These are phyloP conservation scores for Chaetothyriales sp. DNA, from an alignment of 2,329 filamentous ascomycete genomes.

Conservation along the genomic window DNA sequence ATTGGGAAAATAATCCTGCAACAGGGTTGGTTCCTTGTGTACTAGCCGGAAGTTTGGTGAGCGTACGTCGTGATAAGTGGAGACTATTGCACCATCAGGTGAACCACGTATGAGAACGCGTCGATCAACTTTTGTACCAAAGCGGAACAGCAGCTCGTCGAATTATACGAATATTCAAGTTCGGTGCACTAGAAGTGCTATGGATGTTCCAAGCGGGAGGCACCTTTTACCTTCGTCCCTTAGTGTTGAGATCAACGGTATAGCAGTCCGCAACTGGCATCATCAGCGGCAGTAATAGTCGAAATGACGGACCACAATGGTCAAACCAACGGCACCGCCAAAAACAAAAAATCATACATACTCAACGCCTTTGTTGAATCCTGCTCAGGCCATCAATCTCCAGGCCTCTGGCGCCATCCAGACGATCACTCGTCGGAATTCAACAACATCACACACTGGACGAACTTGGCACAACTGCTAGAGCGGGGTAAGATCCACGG, in stretches of 20 bases:
- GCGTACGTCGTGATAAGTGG: neutral
- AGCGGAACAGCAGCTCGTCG: too few relatives aligned
- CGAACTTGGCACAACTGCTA: slow-evolving; percentile 33
- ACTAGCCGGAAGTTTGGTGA: neutral
- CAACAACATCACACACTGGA: slow-evolving; percentile 35
- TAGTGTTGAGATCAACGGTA: neutral
- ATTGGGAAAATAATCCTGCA: too few relatives aligned
- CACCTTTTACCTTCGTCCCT: neutral
- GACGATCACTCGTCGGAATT: slow-evolving; percentile 26
- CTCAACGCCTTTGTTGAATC: slow-evolving; percentile 38
- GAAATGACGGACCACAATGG: neutral
- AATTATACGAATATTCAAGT: neutral
- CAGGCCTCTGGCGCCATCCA: slow-evolving; percentile 28
- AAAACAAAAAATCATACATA: slow-evolving; percentile 26
- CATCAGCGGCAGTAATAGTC: neutral
- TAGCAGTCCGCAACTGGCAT: neutral
- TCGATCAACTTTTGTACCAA: neutral
- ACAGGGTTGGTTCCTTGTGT: too few relatives aligned
- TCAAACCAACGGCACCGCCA: neutral
- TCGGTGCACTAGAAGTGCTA: neutral
- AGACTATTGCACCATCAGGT: neutral
- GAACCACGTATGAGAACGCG: neutral
- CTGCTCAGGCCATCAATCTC: slow-evolving; percentile 33
- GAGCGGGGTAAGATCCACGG: slow-evolving; percentile 38
- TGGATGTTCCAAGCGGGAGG: neutral